Evolutionary conservation across 139 green algal species (phyloP), one percentile per base, ranked within the genome.

Genomic region (Coelastrella sp.): DNA sequence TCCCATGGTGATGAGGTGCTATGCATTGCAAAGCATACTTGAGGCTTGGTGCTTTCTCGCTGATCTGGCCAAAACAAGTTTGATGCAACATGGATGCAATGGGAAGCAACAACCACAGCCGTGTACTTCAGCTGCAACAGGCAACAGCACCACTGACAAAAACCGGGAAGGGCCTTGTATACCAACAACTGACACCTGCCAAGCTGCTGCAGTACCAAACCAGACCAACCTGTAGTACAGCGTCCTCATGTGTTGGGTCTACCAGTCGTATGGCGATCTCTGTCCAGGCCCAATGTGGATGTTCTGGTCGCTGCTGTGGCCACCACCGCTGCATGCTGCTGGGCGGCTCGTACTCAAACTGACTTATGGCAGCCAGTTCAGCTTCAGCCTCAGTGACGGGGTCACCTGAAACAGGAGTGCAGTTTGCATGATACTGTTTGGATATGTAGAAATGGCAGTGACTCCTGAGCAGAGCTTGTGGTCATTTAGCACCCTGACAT

Each of bases 291-390:
- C 30, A 62, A 19, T 43, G 19, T 3, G 37, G 60, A 27, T 53
- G 32, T 45, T 74, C 41, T 45, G 60, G 60, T 34, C 45, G 45
- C 40, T 25, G 2, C 8, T 45, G n/a, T 19, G 78, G 78, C 78
- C 78, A 84, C 78, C 78, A 84, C 60, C 78, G 64, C 78, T 82
- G 75, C 35, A 69, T 69, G 35, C n/a, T 53, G 23, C 30, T 25
- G 15, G 75, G 75, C 0, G 75, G 53, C 35, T 69, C 75, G 32
- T 82, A 71, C 8, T n/a, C 21, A 23, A 82, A 5, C 5, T 21
- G 4, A 3, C 53, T 30, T 13, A 82, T 34, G 6, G 53, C 51
- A 4, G 75, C 53, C 5, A 82, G 34, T 19, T 69, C 53, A 53
- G 75, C 75, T 38, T 71, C 53, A 19, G 53, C 75, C 15, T 30